Conservation (phyloP, 148 eudicot species). For the Oxyria digyna region DNA sequence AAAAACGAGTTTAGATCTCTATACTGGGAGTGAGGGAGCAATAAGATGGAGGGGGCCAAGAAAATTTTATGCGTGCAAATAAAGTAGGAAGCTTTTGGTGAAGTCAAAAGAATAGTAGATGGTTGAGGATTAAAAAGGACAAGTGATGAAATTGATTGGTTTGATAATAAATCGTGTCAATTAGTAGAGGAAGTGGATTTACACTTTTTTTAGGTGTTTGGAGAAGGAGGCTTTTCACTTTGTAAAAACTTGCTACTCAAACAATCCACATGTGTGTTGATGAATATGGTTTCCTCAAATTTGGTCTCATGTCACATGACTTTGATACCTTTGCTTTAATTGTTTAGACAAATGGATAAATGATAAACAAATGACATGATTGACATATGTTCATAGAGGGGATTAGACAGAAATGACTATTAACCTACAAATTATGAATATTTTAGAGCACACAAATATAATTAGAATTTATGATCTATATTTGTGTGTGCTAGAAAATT, state of each 20-base stretch:
- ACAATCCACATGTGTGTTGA: conserved; percentile 2
- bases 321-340: background rate
- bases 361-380: background rate
- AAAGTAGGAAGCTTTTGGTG: background rate
- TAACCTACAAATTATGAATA: no score
- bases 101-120: background rate
- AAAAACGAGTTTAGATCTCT: no score
- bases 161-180: background rate
- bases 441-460: no score
- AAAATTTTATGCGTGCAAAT: no score
- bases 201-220: background rate
- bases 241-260: background rate
- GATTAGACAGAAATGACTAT: no score
- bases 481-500: no score
- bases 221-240: background rate
- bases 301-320: background rate
- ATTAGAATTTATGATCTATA: no score
- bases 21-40: no score
- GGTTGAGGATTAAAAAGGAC: background rate
- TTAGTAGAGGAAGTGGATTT: background rate
- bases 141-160: background rate
- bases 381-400: no score
- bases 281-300: background rate
- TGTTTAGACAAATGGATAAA: background rate
- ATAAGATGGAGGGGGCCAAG: background rate